A percentile compares a stretch with the other conserved stretches of the same genome.
Conservation (phyloP, 768 basidiomycete genomes). For the Tricholoma matsutake region DNA sequence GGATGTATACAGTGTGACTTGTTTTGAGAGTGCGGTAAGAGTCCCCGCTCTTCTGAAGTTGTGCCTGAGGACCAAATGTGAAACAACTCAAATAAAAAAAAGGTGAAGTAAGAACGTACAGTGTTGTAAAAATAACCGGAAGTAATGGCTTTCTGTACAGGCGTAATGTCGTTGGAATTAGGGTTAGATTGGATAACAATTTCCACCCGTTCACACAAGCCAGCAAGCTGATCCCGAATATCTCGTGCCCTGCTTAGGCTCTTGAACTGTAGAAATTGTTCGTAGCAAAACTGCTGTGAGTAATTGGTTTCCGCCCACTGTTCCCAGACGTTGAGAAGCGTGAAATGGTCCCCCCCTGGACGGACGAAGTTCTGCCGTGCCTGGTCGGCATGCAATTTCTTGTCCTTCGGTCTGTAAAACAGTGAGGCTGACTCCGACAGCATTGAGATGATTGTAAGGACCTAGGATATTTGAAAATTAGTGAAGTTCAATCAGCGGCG, state of each 20-base stretch:
- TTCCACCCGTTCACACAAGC: slow-evolving; percentile 95
- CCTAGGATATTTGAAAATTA: slow-evolving; percentile 38
- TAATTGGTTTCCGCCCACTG: slow-evolving; percentile 99
- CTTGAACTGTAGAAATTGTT: slow-evolving; percentile 94
- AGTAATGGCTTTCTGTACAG: slow-evolving; percentile 93
- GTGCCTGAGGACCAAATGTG: slow-evolving; percentile 49
- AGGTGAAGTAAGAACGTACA: slow-evolving; percentile 38
- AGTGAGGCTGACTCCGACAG: slow-evolving; percentile 92
- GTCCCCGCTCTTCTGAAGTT: slow-evolving; percentile 93
- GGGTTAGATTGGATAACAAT: slow-evolving; percentile 85
- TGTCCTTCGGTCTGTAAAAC: slow-evolving; percentile 97
- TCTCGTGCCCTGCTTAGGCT: slow-evolving; percentile 91
- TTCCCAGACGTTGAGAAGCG: slow-evolving; percentile 95
- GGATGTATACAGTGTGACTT: slow-evolving; percentile 93
- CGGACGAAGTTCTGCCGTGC: slow-evolving; percentile 97
- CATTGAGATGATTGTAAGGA: slow-evolving; percentile 97
- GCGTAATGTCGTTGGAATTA: slow-evolving; percentile 89
- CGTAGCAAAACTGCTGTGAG: slow-evolving; percentile 95
- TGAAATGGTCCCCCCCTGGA: slow-evolving; percentile 96
- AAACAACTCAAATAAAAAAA: not conserved
- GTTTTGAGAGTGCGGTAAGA: slow-evolving; percentile 97
- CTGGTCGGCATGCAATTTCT: slow-evolving; percentile 96
- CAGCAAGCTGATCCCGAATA: slow-evolving; percentile 93
- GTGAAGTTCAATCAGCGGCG: not conserved
- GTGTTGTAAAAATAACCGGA: slow-evolving; percentile 97